These are phyloP conservation scores for Thalassiosira hispida DNA, from an alignment of 352 stramenopile genomes.

Conservation along the genomic window DNA sequence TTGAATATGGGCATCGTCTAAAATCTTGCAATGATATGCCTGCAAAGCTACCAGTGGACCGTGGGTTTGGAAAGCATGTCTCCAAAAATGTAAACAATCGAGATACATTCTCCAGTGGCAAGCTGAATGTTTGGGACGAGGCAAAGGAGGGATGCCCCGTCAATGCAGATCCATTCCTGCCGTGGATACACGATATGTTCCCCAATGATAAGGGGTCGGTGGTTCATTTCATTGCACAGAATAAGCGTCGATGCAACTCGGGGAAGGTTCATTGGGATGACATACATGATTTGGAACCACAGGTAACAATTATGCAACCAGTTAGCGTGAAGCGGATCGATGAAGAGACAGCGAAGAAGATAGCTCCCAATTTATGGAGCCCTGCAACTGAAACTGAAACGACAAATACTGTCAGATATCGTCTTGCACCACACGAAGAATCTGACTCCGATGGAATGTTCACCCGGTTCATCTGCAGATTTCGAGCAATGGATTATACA, in stretches of 20 bases:
- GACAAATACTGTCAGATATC: constrained; percentile 44
- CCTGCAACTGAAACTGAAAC: constrained; percentile 2
- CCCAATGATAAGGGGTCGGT: constrained; percentile 36
- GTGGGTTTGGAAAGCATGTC: constrained; percentile 43
- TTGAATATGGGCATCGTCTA: constrained; percentile 60
- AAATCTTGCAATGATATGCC: constrained; percentile 68
- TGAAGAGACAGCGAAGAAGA: constrained; percentile 27
- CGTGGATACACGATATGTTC: constrained; percentile 82
- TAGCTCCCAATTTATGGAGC: constrained; percentile 49
- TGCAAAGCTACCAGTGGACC: constrained; percentile 60
- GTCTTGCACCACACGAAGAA: constrained; percentile 55
- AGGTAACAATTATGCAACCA: constrained; percentile 78
- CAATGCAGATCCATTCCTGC: constrained; percentile 73
- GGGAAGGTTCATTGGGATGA: constrained; percentile 53
- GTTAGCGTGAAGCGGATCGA: constrained; percentile 57
- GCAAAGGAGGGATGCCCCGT: constrained; percentile 71
- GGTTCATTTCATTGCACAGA: constrained; percentile 78
- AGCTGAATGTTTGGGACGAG: constrained; percentile 44
- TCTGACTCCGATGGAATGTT: constrained; percentile 56
- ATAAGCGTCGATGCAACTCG: constrained; percentile 80
- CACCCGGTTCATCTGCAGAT: constrained; percentile 76
- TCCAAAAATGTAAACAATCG: constrained; percentile 62
- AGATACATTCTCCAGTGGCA: constrained; percentile 36
- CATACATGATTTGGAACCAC: constrained; percentile 69
- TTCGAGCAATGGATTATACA: constrained; percentile 53